Evolutionary conservation across 208 protist genomes (phyloP).

Genomic region (Porcisia deanei): DNA sequence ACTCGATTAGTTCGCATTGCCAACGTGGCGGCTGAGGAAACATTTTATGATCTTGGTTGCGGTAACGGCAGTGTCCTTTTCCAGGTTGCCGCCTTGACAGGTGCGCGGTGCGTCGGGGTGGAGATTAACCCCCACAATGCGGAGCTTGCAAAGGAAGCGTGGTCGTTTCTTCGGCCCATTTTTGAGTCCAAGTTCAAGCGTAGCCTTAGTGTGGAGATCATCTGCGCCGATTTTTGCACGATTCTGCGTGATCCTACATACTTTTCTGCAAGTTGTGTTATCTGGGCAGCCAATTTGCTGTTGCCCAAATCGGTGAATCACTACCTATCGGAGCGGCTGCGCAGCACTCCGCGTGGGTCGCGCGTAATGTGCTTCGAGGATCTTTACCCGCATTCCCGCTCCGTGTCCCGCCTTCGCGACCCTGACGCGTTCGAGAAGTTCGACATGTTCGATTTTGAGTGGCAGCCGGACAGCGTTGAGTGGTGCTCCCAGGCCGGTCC

Average conservation of each 20-base stretch:
- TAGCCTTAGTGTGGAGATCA: constrained; percentile 56
- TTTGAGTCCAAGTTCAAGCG: constrained; percentile 48
- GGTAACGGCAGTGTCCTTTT: constrained; percentile 90
- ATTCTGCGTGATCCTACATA: constrained; percentile 36
- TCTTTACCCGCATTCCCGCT: constrained; percentile 73
- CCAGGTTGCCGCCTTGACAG: constrained; percentile 76
- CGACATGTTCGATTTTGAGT: constrained; percentile 70
- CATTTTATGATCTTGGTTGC: constrained; percentile 85
- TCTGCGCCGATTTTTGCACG: constrained; percentile 71
- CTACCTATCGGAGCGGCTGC: constrained; percentile 72
- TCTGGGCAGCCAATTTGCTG: constrained; percentile 82
- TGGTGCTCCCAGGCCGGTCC: constrained; percentile 60
- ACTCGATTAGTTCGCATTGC: constrained; percentile 54
- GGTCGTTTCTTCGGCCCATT: constrained; percentile 43
- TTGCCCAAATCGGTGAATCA: constrained; percentile 72
- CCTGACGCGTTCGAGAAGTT: constrained; percentile 79
- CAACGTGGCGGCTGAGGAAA: constrained; percentile 36
- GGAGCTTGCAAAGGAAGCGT: constrained; percentile 54
- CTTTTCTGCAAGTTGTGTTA: constrained; percentile 45
- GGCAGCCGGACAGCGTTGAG: constrained; percentile 73
- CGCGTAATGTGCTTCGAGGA: constrained; percentile 83
- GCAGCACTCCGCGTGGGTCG: constrained; percentile 44
- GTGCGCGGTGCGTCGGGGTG: constrained; percentile 73
- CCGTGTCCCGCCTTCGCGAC: constrained; percentile 57
- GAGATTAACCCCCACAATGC: constrained; percentile 78